These are phyloP conservation scores for Saksenaea vasiformis DNA, from an alignment of 371 early-diverging fungal genomes.

Conservation along the genomic window DNA sequence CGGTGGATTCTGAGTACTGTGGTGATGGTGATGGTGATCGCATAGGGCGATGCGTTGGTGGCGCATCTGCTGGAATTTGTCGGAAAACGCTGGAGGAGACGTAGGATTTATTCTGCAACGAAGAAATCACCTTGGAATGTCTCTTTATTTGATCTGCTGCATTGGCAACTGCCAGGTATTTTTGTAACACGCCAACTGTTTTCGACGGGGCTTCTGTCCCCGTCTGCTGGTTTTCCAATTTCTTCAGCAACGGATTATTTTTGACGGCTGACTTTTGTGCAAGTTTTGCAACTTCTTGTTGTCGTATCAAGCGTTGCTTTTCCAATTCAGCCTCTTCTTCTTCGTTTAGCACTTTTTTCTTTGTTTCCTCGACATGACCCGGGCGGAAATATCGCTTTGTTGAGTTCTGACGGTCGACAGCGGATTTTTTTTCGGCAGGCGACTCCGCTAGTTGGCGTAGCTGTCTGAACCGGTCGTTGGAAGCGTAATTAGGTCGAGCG, in stretches of 20 bases:
- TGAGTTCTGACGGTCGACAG: conserved; percentile 28
- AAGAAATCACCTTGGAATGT: conserved; percentile 25
- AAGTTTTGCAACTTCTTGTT: conserved; percentile 27
- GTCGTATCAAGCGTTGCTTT: conserved; percentile 20
- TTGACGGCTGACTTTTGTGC: conserved; percentile 37
- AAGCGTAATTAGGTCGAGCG: background rate
- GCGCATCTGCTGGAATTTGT: conserved; percentile 15
- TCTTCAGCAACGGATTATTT: conserved; percentile 35
- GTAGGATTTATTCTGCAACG: conserved; percentile 25
- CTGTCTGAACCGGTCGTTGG: conserved; percentile 22
- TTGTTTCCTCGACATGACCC: conserved; percentile 35
- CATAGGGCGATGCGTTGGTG: background rate
- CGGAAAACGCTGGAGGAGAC: conserved; percentile 32
- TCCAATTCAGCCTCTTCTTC: conserved; percentile 34
- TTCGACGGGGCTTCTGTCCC: background rate
- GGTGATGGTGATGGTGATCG: conserved; percentile 8
- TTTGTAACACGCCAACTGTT: background rate
- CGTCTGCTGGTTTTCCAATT: conserved; percentile 23
- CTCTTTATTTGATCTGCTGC: conserved; percentile 7
- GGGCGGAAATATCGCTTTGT: conserved; percentile 35
- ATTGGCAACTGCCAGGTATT: background rate
- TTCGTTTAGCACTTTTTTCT: conserved; percentile 28
- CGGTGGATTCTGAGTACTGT: background rate
- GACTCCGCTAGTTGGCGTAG: conserved; percentile 33
- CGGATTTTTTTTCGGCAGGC: conserved; percentile 11